Evolutionary conservation across 805 yeast genomes (phyloP), one percentile per base, ranked within the genome.

Genomic region (Nakazawaea sp.): DNA sequence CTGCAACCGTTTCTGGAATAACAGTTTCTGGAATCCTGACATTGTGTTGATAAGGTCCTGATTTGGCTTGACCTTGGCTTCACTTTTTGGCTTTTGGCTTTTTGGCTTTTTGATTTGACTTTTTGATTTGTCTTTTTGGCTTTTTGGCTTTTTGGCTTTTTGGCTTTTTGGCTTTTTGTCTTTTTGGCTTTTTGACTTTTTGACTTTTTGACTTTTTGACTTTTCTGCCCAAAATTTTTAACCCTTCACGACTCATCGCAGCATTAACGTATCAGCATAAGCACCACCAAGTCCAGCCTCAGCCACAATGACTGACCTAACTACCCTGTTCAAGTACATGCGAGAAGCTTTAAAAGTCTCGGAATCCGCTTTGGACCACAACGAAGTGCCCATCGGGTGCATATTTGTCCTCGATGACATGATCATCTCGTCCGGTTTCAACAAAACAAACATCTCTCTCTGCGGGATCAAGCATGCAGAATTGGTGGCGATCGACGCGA

Each of bases 381-480:
- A 72, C 29, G 96, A 86, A 49, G 89, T 86, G 0, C 96, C 96
- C 0, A 94, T 87, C 1, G 88, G 92, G 1, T 83, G 94, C 49
- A 68, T 87, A 2, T 76, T 81, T 48, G 88, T 76, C 5, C 58
- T 72, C 47, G 42, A 68, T 23, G 61, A 64, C 10, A 48, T 68
- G 38, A 63, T 90, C 17, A 60, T 90, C 8, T 84, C 87, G 16
- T 66, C 68, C 37, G 96, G 97, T 1, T 78, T 80, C 65, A 90
- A 90, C 55, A 85, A 78, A 51, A 90, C 97, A 7, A 90, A 90
- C 51, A 67, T 77, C 18, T 78, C 95, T 2, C 64, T 85, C 18
- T 81, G 87, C 45, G 97, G 97, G 1, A 85, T 90, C 2, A 70
- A 83, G 29, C 98, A 90, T 56, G 97, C 98, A 1, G 98, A 90